Evolutionary conservation across 169 alveolate genomes (phyloP), one percentile per base, ranked within the genome.

Genomic region (Cryptosporidium felis): DNA sequence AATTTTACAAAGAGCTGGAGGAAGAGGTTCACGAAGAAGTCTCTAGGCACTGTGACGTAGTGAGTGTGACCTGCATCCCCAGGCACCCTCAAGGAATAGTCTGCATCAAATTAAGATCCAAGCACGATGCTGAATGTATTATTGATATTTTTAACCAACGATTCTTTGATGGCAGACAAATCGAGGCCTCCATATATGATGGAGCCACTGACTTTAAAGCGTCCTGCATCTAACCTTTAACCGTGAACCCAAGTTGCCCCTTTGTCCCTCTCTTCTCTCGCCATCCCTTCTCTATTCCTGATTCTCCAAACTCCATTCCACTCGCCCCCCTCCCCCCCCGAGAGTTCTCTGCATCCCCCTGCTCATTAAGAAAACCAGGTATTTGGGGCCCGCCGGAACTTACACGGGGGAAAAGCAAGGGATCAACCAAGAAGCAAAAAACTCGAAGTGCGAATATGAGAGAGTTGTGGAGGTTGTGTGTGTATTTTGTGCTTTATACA

Each of bases 141-240:
- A 88, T 94, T 5, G 80, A 89, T 36, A 59, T 36, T 14, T 66
- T 93, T 89, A 60, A 91, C 74, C 90, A 89, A n/a, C 60, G 93
- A 38, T 59, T 51, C 18, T 92, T 88, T 80, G 91, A 85, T 79
- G 93, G 90, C 32, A 90, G 92, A 40, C 40, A 81, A 40, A 59
- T 94, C 5, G 80, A 60, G 26, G 85, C 92, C 60, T 58, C 61
- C 41, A 92, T 82, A 80, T 94, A 95, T 92, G 96, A 94, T 81
- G 97, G 96, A 8, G 88, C 60, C 10, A 91, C 94, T 9, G 95
- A 93, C 85, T 94, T 82, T 61, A 91, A 91, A 82, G 90, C 53
- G 12, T 74, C 85, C 18, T 53, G 74, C 36, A 65, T 65, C n/a
- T 65, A 65, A 44, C 18, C 0, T 56, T 5, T 42, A 42, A 42